Conservation (phyloP, 164 flowering plant genomes). For the Buxus sempervirens region DNA sequence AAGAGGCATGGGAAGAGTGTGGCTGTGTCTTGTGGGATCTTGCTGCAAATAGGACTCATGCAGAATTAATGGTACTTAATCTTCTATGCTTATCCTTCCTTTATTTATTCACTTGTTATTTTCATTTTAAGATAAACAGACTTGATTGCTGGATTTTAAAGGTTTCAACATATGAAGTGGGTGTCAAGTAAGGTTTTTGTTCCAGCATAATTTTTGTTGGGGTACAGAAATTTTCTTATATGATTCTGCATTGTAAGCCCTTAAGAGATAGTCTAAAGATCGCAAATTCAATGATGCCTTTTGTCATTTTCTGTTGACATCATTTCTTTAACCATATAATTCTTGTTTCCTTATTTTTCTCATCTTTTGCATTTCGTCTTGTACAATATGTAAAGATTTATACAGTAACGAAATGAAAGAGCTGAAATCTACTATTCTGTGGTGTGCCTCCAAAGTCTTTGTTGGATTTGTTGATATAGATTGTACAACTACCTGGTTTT, state of each 20-base stretch:
- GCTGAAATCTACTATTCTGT: neutral
- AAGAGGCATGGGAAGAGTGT: constrained; percentile 81
- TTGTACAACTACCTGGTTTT: no score
- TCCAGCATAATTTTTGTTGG: neutral
- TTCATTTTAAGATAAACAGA: neutral
- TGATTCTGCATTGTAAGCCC: neutral
- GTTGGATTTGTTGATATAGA: neutral
- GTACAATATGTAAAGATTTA: neutral
- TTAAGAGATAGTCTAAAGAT: neutral
- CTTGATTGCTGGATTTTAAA: neutral
- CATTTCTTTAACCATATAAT: neutral
- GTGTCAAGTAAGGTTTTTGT: no score
- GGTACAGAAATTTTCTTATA: neutral
- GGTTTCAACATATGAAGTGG: no score
- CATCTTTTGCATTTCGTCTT: neutral
- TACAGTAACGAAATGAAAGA: neutral
- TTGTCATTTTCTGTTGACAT: neutral
- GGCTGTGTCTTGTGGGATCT: constrained; percentile 98
- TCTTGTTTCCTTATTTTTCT: no score
- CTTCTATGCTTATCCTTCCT: neutral
- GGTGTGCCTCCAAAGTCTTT: neutral
- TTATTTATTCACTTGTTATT: neutral
- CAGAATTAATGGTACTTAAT: constrained; percentile 76
- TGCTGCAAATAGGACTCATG: constrained; percentile 69
- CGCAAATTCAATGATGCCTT: neutral